These are phyloP conservation scores for Penicillium canescens DNA, from an alignment of 495 filamentous ascomycete genomes.

Conservation along the genomic window DNA sequence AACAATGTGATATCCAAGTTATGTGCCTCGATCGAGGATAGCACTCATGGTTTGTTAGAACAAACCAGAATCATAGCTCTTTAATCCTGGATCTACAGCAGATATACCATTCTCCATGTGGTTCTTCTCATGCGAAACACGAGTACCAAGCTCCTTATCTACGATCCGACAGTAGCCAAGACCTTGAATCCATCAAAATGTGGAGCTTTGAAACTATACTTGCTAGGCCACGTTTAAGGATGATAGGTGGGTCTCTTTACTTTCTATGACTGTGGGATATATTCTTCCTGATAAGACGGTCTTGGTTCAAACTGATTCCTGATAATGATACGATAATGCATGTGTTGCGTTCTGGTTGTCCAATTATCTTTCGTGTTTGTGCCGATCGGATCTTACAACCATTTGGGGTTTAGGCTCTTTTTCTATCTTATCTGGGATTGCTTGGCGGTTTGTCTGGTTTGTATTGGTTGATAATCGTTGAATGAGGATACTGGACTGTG, in stretches of 20 bases:
- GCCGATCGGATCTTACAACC: conserved; percentile 15
- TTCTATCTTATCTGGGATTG: conserved; percentile 2
- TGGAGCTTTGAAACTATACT: not conserved
- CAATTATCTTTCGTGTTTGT: conserved; percentile 5
- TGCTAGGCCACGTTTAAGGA: not conserved
- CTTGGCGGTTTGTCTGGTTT: conserved; percentile 4
- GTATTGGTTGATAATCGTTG: too few relatives aligned
- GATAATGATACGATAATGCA: conserved; percentile 13
- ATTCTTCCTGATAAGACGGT: conserved; percentile 1
- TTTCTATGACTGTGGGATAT: not conserved
- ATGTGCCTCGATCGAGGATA: too few relatives aligned
- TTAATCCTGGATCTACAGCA: not conserved
- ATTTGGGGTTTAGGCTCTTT: conserved; percentile 16
- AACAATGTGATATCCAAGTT: too few relatives aligned
- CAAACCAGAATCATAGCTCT: not conserved
- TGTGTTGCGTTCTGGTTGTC: not conserved
- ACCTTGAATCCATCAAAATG: not conserved
- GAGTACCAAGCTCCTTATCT: conserved; percentile 9
- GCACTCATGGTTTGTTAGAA: too few relatives aligned
- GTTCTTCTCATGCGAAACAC: not conserved
- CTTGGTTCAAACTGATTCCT: not conserved
- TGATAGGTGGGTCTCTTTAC: not conserved
- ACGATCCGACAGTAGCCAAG: not conserved
- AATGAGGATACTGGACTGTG: too few relatives aligned
- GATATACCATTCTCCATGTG: conserved; percentile 1